Evolutionary conservation across 2,329 filamentous ascomycete genomes (phyloP), one percentile per base, ranked within the genome.

Genomic region (Xylaria polymorpha): DNA sequence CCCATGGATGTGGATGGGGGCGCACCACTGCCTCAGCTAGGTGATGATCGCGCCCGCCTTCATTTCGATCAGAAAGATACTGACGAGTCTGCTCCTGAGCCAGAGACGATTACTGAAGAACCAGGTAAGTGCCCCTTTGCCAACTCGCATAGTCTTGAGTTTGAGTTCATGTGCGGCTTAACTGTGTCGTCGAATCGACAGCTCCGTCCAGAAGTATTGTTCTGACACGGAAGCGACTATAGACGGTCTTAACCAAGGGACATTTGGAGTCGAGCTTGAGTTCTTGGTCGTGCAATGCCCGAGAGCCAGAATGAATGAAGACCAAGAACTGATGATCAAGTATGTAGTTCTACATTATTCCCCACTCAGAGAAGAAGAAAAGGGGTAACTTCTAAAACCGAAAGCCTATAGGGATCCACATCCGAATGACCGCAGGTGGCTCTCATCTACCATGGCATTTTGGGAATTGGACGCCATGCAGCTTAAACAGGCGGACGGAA

Each of bases 191-290:
- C 18, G 3, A 44, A 46, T 15, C 9, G 20, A 12, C 8, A 14
- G 4, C 18, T 18, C 37, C 35, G 6, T 39, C n/a, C 2, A 32
- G 29, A 32, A 22, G 4, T 32, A 43, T 8, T 39, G 1, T 37
- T 29, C 57, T 61, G n/a, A 61, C 39, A 55, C 39, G 5, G 4
- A 39, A 22, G 15, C 22, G 32, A 29, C 18, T 12, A 22, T 20
- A 66, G 59, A 41, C 15, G 14, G 50, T n/a, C 48, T 22, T 43
- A 53, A 25, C 14, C 29, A 55, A 10, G 67, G 39, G 35, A 71
- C 70, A 1, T 69, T 61, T 37, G 70, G 70, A 14, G 64, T 71
- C 22, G 74, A 75, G 25, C 68, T 75, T 8, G 73, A 75, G 44
- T 75, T 75, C 59, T 57, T 73, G 56, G 25, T 71, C 9, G 71